phyloP scores from a whole-genome alignment of 2,329 filamentous ascomycete genomes.

The Aspergillus quadricinctus region DNA sequence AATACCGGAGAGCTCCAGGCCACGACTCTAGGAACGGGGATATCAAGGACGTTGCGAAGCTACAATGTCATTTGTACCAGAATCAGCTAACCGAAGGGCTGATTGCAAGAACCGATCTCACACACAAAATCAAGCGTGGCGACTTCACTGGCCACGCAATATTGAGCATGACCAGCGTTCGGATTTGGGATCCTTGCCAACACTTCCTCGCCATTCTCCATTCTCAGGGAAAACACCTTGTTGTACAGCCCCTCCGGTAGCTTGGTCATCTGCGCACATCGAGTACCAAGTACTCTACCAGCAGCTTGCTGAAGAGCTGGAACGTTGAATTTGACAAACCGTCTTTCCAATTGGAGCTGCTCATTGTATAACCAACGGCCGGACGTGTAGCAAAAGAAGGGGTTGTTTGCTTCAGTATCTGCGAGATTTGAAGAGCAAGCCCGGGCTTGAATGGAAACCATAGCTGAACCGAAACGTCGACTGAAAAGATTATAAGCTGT shows the following conservation, averaged over 20 bases:
- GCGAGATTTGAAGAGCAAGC: background rate
- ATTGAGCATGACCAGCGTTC: conserved; percentile 10
- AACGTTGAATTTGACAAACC: conserved; percentile 32
- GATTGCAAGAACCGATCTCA: too few species aligned
- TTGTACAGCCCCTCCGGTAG: conserved; percentile 20
- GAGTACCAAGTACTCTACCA: conserved; percentile 17
- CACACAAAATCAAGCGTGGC: conserved; percentile 21
- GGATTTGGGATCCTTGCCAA: conserved; percentile 17
- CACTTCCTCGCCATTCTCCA: conserved; percentile 10
- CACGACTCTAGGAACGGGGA: background rate
- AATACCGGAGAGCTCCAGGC: background rate
- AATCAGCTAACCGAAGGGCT: background rate
- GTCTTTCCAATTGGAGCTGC: conserved; percentile 21
- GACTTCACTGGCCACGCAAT: conserved; percentile 18
- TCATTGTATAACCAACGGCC: conserved; percentile 35
- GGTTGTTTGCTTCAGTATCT: background rate
- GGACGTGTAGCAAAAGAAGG: conserved; percentile 23
- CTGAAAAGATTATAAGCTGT: too few species aligned
- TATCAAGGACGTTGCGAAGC: background rate
- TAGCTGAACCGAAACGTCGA: too few species aligned
- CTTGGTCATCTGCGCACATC: conserved; percentile 28
- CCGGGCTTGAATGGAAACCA: too few species aligned
- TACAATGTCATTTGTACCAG: background rate
- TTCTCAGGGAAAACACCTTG: conserved; percentile 25
- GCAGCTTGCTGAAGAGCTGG: conserved; percentile 26